phyloP scores from a whole-genome alignment of 129 eudicot species.

The Gnaphalium uliginosum region DNA sequence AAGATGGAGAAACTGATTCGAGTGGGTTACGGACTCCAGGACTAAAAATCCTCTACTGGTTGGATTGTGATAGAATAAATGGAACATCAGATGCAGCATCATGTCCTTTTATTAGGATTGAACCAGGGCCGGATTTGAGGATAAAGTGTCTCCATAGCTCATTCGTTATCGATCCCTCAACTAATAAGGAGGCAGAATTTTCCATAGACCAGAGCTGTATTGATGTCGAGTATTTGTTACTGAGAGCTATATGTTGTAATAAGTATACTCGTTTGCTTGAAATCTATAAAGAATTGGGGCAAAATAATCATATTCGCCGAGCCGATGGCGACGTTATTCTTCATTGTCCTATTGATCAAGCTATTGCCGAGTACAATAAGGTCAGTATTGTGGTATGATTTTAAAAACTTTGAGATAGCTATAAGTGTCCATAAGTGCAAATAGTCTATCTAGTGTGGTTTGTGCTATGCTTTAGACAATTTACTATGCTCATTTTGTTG shows the following conservation, averaged over 20 bases:
- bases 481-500: conserved; percentile 18
- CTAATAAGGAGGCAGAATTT: conserved; percentile 92
- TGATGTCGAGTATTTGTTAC: conserved; percentile 87
- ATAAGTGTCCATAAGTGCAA: not conserved
- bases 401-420: conserved; percentile 15
- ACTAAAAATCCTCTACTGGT: conserved; percentile 83
- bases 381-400: conserved; percentile 32
- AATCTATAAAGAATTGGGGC: conserved; percentile 70
- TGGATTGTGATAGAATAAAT: conserved; percentile 60
- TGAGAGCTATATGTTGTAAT: conserved; percentile 78
- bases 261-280: conserved; percentile 92
- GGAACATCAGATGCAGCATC: conserved; percentile 56
- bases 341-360: conserved; percentile 42
- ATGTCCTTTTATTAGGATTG: conserved; percentile 82
- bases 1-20: conserved; percentile 84
- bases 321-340: conserved; percentile 71
- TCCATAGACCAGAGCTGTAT: conserved; percentile 79
- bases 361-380: conserved; percentile 44
- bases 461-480: not conserved
- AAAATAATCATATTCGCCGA: conserved; percentile 61
- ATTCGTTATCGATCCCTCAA: conserved; percentile 84
- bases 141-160: conserved; percentile 84
- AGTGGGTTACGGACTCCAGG: conserved; percentile 79
- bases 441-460: conserved; percentile 9
- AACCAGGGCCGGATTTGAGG: conserved; percentile 84